Base-by-base conservation (phyloP, 441 rosid genomes). In the Bruguiera hainesii region DNA sequence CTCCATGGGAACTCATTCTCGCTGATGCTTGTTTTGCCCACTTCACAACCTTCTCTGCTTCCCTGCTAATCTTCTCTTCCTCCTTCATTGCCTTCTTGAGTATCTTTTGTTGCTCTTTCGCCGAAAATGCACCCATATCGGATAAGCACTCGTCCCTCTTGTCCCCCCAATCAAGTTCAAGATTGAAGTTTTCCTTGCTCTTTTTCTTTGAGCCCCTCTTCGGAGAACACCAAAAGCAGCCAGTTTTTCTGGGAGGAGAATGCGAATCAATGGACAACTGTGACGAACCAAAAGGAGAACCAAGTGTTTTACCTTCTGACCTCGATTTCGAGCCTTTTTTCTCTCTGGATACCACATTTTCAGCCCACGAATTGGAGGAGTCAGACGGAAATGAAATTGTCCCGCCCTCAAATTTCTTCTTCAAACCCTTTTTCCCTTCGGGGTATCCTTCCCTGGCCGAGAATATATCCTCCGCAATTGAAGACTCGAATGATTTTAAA, bases 161-260 rank as follows among this genome's bases (percentile, higher is more conserved):
- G 21, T 67, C 49, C 0, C 66, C 76, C 82, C 79, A 79, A 42
- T 70, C 79, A 55, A 78, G 51, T 28, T 52, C 81, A 51, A 78
- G 55, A 29, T 52, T 46, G 66, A 70, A 29, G n/a, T 71, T 70
- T 71, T 75, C 80, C 55, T 75, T 66, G n/a, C 67, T 79, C 77
- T 79, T 81, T 63, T 68, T 87, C 51, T 67, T 70, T 0, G 82
- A 42, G 25, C 66, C 60, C 61, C 49, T 82, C 52, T 78, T 86
- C 1, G 89, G 92, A 25, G 89, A 90, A 64, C 88, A 89, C 88
- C 88, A 87, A 61, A 92, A 85, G 65, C 85, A 87, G 20, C 95
- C 87, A 6, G 68, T 56, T 72, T 67, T 69, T 52, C 49, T 66
- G 0, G 92, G 87, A 3, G 93, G 91, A 67, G 97, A 83, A 25